These are phyloP conservation scores for Penicillium brasilianum DNA, from an alignment of 2,329 filamentous ascomycete genomes.

Conservation along the genomic window DNA sequence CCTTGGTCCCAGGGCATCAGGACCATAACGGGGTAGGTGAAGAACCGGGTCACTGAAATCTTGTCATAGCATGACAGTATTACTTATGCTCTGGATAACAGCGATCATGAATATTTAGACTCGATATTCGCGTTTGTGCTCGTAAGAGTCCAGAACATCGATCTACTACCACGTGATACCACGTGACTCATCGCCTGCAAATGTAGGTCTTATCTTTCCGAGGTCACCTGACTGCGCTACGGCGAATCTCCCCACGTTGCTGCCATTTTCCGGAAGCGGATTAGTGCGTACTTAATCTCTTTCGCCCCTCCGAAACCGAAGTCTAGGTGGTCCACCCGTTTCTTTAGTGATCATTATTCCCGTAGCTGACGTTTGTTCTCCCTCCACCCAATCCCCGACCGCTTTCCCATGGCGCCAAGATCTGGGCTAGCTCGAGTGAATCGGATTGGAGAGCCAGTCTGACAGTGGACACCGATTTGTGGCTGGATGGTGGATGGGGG, in stretches of 20 bases:
- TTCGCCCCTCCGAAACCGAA: neutral
- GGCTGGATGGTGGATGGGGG: constrained; percentile 4
- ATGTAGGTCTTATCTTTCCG: neutral
- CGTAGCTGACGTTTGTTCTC: neutral
- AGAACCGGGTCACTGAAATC: too few species aligned
- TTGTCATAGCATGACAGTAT: too few species aligned
- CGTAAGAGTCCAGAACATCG: too few species aligned
- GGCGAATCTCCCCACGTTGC: neutral
- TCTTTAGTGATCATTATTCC: neutral
- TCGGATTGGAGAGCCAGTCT: neutral
- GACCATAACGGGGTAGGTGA: too few species aligned
- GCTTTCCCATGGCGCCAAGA: constrained; percentile 3
- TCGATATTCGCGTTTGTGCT: too few species aligned
- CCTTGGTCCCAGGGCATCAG: too few species aligned
- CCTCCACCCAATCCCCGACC: constrained; percentile 2
- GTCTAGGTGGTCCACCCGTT: neutral
- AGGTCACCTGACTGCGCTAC: neutral
- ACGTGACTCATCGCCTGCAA: neutral
- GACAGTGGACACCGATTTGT: neutral
- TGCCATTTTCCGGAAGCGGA: neutral
- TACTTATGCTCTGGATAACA: too few species aligned
- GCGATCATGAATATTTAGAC: too few species aligned
- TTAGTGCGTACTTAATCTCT: neutral
- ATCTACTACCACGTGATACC: too few species aligned
- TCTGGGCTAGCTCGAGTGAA: neutral